Base-by-base conservation (phyloP, 2,329 filamentous ascomycete species). In the Aspergillus fijiensis region DNA sequence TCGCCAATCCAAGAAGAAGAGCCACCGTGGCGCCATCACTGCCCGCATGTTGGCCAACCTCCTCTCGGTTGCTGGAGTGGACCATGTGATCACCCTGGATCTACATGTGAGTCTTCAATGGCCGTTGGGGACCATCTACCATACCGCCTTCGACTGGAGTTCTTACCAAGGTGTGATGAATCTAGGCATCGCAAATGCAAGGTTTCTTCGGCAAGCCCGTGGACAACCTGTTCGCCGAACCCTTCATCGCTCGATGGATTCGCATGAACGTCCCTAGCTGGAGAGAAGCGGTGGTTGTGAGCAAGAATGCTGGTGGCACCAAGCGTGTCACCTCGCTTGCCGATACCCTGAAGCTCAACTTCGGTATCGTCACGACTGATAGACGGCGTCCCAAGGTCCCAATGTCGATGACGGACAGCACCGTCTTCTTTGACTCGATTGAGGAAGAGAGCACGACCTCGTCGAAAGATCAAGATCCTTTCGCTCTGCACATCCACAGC, bases 1-100 rank as follows among this genome's bases (percentile, higher is more conserved):
- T 68, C 91, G 95, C 63, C 95, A 99, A 78, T 98, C 94, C 60
- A 99, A 99, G 84, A 98, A 98, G 84, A 99, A 99, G 80, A 92
- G 92, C 59, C 94, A 98, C 74, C 87, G 95, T 66, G 95, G 95
- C 55, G 92, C 95, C 60, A 98, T 99, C 72, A 97, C 95, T 9
- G 95, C 95, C 58, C 89, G 94, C 67, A 96, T 99, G 92, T 85
- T 99, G 56, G 94, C 95, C 62, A 99, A 99, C 76, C 85, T 98
- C 53, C 87, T 99, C 67, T 86, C 90, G 62, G 90, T 99, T 59
- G 95, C 95, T 55, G 95, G 95, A 57, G 92, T 99, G 66, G 92
- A 96, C 79, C 95, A 99, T 81, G 91, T 99, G 75, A 93, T 99
- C 70, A 99, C 95, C 16, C 90, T 99, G 72, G 95, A 99, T 74